These are phyloP conservation scores for Xylaria hypoxylon DNA, from an alignment of 2,329 filamentous ascomycete genomes.

Conservation along the genomic window DNA sequence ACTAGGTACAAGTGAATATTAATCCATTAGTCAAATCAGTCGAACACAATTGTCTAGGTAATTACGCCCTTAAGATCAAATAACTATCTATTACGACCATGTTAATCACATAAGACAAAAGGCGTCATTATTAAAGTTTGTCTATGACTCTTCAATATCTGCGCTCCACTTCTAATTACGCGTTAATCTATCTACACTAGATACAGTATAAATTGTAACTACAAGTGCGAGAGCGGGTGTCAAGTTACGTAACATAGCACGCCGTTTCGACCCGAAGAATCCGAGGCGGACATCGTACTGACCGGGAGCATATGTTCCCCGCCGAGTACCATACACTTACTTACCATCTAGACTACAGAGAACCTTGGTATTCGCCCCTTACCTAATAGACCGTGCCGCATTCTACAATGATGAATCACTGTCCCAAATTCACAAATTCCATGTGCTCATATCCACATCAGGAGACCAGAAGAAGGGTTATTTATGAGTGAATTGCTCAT, in stretches of 20 bases:
- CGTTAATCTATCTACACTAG: background rate
- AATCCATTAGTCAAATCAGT: too few relatives aligned
- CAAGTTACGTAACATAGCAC: constrained; percentile 19
- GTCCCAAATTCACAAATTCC: background rate
- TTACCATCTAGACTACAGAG: too few relatives aligned
- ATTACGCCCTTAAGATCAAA: background rate
- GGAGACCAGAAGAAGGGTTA: too few relatives aligned
- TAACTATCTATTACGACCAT: background rate
- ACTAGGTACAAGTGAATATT: too few relatives aligned
- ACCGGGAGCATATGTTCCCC: background rate
- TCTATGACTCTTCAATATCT: constrained; percentile 1
- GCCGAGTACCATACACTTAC: background rate
- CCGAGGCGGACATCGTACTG: background rate
- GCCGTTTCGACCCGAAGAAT: background rate
- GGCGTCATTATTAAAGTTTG: background rate
- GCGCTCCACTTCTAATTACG: background rate
- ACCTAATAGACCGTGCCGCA: constrained; percentile 1
- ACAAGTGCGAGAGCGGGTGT: background rate
- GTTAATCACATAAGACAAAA: background rate
- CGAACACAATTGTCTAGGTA: background rate
- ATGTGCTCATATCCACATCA: background rate
- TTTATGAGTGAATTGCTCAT: too few relatives aligned
- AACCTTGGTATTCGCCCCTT: background rate
- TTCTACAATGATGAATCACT: background rate
- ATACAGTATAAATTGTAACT: background rate